A percentile compares a stretch with the other conserved stretches of the same genome.
These are phyloP conservation scores for Puccinia horiana DNA, from an alignment of 1,284 basidiomycete genomes.

Conservation along the genomic window DNA sequence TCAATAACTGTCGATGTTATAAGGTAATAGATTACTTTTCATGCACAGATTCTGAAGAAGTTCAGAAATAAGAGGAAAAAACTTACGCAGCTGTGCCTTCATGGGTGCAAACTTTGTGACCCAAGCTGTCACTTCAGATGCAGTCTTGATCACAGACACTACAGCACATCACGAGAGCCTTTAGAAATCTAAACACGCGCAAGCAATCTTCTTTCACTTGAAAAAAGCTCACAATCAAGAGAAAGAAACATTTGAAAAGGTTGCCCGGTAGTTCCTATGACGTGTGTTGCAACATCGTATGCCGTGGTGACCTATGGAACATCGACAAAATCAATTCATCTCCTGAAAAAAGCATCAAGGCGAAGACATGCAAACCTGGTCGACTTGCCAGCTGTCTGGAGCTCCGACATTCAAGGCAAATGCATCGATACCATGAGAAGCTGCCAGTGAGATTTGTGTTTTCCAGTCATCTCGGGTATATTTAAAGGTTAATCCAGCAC, in stretches of 20 bases:
- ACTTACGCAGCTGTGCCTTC: constrained; percentile 32
- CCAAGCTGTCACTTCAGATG: constrained; percentile 26
- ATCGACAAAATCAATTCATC: background rate
- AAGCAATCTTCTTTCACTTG: background rate
- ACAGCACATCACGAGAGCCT: background rate
- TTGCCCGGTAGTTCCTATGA: background rate
- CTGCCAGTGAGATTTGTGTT: background rate
- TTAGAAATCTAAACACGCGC: background rate
- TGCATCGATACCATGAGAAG: constrained; percentile 24
- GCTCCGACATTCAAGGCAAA: constrained; percentile 40
- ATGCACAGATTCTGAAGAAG: no score
- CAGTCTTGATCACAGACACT: constrained; percentile 46
- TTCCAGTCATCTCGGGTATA: constrained; percentile 37
- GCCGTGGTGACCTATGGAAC: constrained; percentile 21
- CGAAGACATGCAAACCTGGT: constrained; percentile 12
- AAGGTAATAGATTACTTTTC: background rate
- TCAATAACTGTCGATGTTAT: constrained; percentile 3
- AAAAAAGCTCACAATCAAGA: constrained; percentile 33
- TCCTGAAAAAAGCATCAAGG: background rate
- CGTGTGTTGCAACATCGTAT: constrained; percentile 11
- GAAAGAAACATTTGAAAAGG: constrained; percentile 40
- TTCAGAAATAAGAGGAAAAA: no score
- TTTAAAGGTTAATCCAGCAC: constrained; percentile 30
- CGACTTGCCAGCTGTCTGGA: constrained; percentile 32
- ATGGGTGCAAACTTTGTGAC: constrained; percentile 26